These are phyloP conservation scores for Microsporum ferrugineum DNA, from an alignment of 2,329 filamentous ascomycete species.

Conservation along the genomic window DNA sequence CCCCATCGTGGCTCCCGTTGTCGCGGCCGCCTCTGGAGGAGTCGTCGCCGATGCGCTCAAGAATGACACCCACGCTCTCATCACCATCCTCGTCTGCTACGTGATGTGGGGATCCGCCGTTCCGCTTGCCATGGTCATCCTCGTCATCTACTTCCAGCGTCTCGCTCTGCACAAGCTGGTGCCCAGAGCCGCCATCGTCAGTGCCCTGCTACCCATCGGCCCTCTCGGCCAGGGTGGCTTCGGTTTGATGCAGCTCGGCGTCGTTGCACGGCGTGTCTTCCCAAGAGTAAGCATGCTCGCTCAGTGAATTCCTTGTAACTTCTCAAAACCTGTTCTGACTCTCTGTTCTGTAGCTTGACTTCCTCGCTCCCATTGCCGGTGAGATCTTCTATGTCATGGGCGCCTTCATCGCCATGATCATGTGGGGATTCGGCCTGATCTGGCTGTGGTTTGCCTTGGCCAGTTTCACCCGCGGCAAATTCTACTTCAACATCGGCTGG, in stretches of 20 bases:
- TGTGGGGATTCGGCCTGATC: conserved; percentile 47
- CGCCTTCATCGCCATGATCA: conserved; percentile 41
- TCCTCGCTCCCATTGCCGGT: conserved; percentile 35
- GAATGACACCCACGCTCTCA: conserved; percentile 44
- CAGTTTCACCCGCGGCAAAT: conserved; percentile 31
- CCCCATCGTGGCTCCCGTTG: conserved; percentile 55
- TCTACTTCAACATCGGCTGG: conserved; percentile 51
- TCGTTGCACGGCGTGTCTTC: conserved; percentile 34
- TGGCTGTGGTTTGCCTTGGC: conserved; percentile 46
- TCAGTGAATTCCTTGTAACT: background rate
- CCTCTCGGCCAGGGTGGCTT: conserved; percentile 57
- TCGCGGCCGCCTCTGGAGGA: conserved; percentile 54
- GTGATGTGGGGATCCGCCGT: conserved; percentile 57
- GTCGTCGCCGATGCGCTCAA: conserved; percentile 51
- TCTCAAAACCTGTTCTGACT: background rate
- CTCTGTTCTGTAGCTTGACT: conserved; percentile 14
- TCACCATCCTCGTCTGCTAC: conserved; percentile 54
- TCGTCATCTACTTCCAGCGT: conserved; percentile 59
- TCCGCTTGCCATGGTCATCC: conserved; percentile 49
- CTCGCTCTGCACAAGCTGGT: conserved; percentile 56
- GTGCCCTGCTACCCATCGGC: conserved; percentile 55
- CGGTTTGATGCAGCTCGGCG: conserved; percentile 43
- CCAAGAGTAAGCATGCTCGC: conserved; percentile 15
- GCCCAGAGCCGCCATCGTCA: conserved; percentile 55
- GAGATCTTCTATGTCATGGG: conserved; percentile 50